Percentiles rank a stretch among this genome's conserved stretches.
These are phyloP conservation scores for Epicoccum nigrum DNA, from an alignment of 2,329 filamentous ascomycete genomes.

Conservation along the genomic window DNA sequence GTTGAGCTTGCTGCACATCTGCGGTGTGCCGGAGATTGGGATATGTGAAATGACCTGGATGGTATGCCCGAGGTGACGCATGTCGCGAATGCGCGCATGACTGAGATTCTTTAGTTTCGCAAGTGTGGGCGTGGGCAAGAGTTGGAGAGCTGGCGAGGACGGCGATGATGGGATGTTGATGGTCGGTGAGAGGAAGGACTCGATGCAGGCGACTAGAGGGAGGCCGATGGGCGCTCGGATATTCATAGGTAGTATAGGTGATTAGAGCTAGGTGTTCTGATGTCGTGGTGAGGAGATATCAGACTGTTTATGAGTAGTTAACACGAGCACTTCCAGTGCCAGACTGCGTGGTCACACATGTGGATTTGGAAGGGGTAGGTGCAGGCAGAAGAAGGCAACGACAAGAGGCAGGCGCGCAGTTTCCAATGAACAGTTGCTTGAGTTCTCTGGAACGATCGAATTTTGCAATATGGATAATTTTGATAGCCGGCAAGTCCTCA, in stretches of 20 bases:
- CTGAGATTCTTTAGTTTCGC: slow-evolving; percentile 34
- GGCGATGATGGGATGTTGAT: slow-evolving; percentile 7
- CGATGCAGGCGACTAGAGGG: slow-evolving; percentile 33
- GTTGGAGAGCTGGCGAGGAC: slow-evolving; percentile 21
- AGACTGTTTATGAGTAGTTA: neutral
- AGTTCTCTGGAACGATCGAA: neutral
- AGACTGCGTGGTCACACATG: too few species aligned
- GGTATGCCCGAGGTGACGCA: slow-evolving; percentile 27
- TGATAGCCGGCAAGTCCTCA: too few species aligned
- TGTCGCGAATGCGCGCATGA: slow-evolving; percentile 30
- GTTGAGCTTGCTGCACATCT: slow-evolving; percentile 31
- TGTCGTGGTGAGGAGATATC: too few species aligned
- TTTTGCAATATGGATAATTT: neutral
- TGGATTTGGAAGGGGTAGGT: neutral
- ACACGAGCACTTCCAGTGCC: too few species aligned
- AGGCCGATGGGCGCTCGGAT: slow-evolving; percentile 7
- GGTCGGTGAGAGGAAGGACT: slow-evolving; percentile 32
- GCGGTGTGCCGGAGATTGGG: slow-evolving; percentile 23
- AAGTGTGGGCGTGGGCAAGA: slow-evolving; percentile 24
- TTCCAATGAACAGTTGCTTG: neutral
- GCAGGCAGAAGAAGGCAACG: neutral
- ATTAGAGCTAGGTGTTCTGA: neutral
- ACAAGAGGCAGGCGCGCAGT: neutral
- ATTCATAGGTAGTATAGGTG: neutral
- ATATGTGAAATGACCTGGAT: slow-evolving; percentile 38